Evolutionary conservation across 2,329 filamentous ascomycete genomes (phyloP), one percentile per base, ranked within the genome.

Genomic region (Alternaria atra): DNA sequence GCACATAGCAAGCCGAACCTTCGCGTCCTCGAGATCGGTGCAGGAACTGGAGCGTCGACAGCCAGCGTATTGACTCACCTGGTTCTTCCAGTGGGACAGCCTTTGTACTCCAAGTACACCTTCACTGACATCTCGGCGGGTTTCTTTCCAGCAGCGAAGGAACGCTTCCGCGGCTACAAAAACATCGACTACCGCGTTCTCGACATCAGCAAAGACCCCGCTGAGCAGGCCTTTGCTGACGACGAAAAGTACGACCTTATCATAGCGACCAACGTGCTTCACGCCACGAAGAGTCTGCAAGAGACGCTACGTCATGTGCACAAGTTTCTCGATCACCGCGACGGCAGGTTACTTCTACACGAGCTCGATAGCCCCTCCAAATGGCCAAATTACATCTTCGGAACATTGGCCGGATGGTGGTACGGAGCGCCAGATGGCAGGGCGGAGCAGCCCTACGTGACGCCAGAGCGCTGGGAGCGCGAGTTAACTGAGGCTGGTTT

Each of bases 331-430:
- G 15, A 35, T 13, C 32, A 34, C 32, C 80, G 82, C 0, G 79
- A 77, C 3, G 84, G 84, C 0, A 75, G 80, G 25, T 66, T 86
- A 0, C 34, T 85, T 4, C 39, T 84, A 0, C 61, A 79, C 7
- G 83, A 85, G 58, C 63, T 81, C 2, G 75, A 70, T 5, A 52
- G 70, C 12, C 60, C 17, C 6, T 30, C 63, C 2, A 69, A 43
- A 13, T 54, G 51, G 54, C 37, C 39, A 5, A 56, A 57, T 3
- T 59, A 20, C 42, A 58, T 78, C 17, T 67, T 81, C 17, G 76
- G 74, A 20, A 64, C 63, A 0, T 60, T 81, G 5, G 68, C 73
- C 5, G 77, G 71, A 2, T 81, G 79, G 80, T 80, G 79, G 79
- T 29, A 58, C 7, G 70, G 71, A 13, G 60, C 30, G 0, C 68